These are phyloP conservation scores for Colletotrichum theobromicola DNA, from an alignment of 2,329 filamentous ascomycete species.

Conservation along the genomic window DNA sequence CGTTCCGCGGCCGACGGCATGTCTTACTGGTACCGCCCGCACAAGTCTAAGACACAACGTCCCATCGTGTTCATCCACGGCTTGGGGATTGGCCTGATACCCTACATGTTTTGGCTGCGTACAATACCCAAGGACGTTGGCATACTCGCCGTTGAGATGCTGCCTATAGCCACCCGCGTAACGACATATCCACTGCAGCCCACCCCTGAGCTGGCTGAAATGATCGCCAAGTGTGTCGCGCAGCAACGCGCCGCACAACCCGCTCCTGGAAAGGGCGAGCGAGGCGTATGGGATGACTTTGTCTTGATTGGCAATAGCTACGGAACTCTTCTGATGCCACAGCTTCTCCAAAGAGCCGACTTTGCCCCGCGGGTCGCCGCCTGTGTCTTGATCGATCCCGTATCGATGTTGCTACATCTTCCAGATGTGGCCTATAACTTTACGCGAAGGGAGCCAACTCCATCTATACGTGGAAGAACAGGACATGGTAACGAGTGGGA, in stretches of 20 bases:
- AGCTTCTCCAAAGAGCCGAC: slow-evolving; percentile 55
- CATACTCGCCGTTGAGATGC: slow-evolving; percentile 62
- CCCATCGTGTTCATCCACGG: slow-evolving; percentile 69
- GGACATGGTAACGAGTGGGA: slow-evolving; percentile 69
- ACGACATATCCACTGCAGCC: slow-evolving; percentile 50
- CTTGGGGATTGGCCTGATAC: slow-evolving; percentile 58
- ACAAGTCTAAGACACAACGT: slow-evolving; percentile 60
- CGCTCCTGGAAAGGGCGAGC: background rate
- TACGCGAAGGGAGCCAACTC: slow-evolving; percentile 44
- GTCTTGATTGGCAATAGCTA: slow-evolving; percentile 65
- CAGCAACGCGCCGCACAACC: slow-evolving; percentile 7
- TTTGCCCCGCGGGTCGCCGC: slow-evolving; percentile 44
- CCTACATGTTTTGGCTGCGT: slow-evolving; percentile 57
- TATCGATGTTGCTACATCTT: slow-evolving; percentile 64
- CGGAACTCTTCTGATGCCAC: slow-evolving; percentile 59
- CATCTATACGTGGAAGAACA: background rate
- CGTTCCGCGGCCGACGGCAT: slow-evolving; percentile 51
- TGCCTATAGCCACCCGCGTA: slow-evolving; percentile 63
- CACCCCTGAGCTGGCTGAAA: background rate
- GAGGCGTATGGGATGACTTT: slow-evolving; percentile 47
- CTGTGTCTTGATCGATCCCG: slow-evolving; percentile 63
- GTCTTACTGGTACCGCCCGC: slow-evolving; percentile 65
- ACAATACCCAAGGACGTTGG: slow-evolving; percentile 53
- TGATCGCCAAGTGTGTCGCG: slow-evolving; percentile 12
- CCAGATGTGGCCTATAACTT: slow-evolving; percentile 71